Conservation (phyloP, 371 early-diverging fungal species). For the Blyttiomyces sp. region DNA sequence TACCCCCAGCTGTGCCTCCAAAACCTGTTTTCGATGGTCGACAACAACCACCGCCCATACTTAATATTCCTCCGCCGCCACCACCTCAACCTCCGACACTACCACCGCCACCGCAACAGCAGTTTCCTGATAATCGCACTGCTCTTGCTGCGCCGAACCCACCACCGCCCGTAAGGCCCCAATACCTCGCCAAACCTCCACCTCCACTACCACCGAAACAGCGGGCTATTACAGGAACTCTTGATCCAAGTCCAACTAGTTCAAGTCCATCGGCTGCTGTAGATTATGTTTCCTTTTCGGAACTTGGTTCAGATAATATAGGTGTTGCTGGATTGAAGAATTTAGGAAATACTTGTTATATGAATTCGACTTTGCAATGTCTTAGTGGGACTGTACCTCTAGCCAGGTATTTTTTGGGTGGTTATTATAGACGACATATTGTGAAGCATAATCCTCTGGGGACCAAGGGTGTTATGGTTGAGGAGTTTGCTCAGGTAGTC, state of each 20-base stretch:
- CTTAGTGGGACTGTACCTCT: conserved; percentile 82
- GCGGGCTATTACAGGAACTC: conserved; percentile 11
- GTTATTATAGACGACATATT: conserved; percentile 53
- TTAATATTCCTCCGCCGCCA: neutral
- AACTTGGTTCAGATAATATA: conserved; percentile 19
- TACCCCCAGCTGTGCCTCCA: conserved; percentile 9
- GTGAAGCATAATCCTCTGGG: conserved; percentile 79
- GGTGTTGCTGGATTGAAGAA: conserved; percentile 75
- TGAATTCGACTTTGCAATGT: conserved; percentile 96
- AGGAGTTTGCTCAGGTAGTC: conserved; percentile 38
- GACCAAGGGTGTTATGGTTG: conserved; percentile 62
- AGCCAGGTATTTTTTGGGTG: conserved; percentile 68
- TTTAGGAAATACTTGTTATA: conserved; percentile 97
- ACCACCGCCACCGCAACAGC: neutral
- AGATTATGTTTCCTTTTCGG: conserved; percentile 15
- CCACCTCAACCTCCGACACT: conserved; percentile 1
- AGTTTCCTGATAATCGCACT: conserved; percentile 2
- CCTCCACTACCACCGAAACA: conserved; percentile 12
- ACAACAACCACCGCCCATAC: conserved; percentile 1
- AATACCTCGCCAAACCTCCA: neutral
- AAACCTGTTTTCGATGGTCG: conserved; percentile 2
- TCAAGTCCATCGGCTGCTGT: conserved; percentile 9
- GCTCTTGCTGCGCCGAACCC: too few relatives aligned
- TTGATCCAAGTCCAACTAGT: conserved; percentile 5
- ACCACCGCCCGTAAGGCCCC: conserved; percentile 10